Percentiles rank a stretch among this genome's conserved stretches.
Conservation (phyloP, 305 asterid species). For the Fraxinus baroniana region DNA sequence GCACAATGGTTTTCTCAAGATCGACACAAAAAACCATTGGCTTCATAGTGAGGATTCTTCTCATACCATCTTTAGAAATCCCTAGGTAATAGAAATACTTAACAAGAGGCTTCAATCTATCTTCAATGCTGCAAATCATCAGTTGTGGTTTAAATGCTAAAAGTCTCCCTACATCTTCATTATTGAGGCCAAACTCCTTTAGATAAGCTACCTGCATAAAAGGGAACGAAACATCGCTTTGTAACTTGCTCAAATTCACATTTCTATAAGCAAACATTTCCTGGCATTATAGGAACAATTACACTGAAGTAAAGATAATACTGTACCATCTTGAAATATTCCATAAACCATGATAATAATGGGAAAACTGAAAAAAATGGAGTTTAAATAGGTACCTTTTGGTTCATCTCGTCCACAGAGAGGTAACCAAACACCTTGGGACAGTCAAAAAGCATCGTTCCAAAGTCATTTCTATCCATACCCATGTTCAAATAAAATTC, state of each 20-base stretch:
- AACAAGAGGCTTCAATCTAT: conserved; percentile 85
- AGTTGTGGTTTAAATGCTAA: conserved; percentile 85
- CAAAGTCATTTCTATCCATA: conserved; percentile 75
- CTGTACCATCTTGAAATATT: not conserved
- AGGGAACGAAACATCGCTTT: conserved; percentile 9
- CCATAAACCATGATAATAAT: not conserved
- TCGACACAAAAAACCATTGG: conserved; percentile 85
- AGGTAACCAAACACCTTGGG: conserved; percentile 84
- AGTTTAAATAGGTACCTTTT: conserved; percentile 55
- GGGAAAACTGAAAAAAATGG: not conserved
- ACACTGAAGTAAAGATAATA: not conserved
- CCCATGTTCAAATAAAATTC: conserved; percentile 76
- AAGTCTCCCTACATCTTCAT: conserved; percentile 78
- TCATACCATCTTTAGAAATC: conserved; percentile 81
- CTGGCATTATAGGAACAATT: not conserved
- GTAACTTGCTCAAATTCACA: not conserved
- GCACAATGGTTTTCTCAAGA: conserved; percentile 63
- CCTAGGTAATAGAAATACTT: conserved; percentile 92
- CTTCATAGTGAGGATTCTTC: conserved; percentile 70
- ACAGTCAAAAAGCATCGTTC: conserved; percentile 87
- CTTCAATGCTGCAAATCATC: conserved; percentile 91
- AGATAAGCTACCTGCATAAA: conserved; percentile 62
- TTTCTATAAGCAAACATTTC: not conserved
- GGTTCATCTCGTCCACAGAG: conserved; percentile 87
- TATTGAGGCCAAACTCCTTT: conserved; percentile 76